Conservation (phyloP, 108 stramenopile genomes). For the Aurantiochytrium sp. region DNA sequence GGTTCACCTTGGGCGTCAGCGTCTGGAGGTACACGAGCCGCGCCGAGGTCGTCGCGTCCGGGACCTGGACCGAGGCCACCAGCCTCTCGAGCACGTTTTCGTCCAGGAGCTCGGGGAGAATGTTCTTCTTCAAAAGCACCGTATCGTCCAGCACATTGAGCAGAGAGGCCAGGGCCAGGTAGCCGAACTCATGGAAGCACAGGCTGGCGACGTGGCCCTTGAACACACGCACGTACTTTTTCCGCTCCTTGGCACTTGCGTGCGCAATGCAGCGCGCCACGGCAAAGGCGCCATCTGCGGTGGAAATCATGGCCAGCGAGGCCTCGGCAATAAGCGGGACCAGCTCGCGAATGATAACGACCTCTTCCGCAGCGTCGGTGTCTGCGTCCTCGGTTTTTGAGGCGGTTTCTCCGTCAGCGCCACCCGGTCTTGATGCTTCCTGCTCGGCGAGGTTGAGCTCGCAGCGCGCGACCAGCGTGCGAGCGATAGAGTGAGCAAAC, state of each 20-base stretch:
- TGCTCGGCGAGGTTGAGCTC: not conserved
- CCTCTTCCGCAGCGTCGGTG: not conserved
- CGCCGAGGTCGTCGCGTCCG: not conserved
- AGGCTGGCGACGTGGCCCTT: not conserved
- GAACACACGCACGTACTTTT: constrained; percentile 11
- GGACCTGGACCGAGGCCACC: not conserved
- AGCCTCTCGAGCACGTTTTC: not conserved
- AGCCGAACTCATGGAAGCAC: not conserved
- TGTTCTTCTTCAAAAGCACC: not conserved
- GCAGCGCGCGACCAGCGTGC: not conserved
- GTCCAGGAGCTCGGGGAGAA: not conserved
- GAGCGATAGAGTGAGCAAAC: not conserved
- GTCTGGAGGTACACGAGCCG: not conserved
- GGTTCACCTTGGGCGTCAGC: not conserved
- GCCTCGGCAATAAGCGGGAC: constrained; percentile 1
- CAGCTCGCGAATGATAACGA: not conserved
- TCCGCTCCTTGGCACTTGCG: constrained; percentile 26
- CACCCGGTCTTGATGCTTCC: too few relatives aligned
- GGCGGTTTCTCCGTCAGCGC: not conserved
- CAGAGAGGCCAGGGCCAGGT: not conserved
- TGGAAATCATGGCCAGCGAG: constrained; percentile 1
- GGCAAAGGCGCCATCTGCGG: not conserved
- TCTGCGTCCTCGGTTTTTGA: not conserved
- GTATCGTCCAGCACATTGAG: not conserved
- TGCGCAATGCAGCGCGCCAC: constrained; percentile 21